A percentile compares a stretch with the other conserved stretches of the same genome.
phyloP scores from a whole-genome alignment of 192 early-diverging fungal species.

The Coemansia sp. region DNA sequence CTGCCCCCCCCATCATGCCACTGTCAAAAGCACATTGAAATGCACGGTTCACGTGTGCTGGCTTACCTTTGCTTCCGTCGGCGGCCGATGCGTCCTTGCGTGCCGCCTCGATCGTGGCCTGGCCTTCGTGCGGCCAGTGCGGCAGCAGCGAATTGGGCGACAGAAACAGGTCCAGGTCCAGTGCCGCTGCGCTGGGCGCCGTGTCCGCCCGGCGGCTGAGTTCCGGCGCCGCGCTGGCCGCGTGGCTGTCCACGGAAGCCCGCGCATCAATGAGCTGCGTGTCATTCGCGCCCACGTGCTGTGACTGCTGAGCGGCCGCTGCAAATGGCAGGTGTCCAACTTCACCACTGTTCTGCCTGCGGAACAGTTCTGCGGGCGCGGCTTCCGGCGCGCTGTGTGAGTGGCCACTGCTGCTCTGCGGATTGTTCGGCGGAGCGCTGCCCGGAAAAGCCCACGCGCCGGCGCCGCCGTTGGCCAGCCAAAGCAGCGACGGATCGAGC shows the following conservation, averaged over 20 bases:
- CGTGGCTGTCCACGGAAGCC: constrained; percentile 16
- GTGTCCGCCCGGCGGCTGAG: not conserved
- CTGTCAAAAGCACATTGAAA: not conserved
- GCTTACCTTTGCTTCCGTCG: constrained; percentile 10
- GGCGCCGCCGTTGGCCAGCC: constrained; percentile 6
- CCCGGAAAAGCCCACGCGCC: too few species aligned
- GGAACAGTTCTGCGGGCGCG: not conserved
- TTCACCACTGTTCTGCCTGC: constrained; percentile 1
- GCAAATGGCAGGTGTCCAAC: constrained; percentile 14
- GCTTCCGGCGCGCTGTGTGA: too few species aligned
- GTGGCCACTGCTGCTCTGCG: too few species aligned
- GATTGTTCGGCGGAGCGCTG: too few species aligned
- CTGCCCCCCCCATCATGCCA: not conserved
- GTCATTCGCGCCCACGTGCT: constrained; percentile 16
- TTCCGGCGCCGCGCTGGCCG: constrained; percentile 1
- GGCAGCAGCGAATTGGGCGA: constrained; percentile 41
- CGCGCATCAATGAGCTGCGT: constrained; percentile 50
- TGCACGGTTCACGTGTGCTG: not conserved
- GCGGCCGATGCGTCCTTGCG: not conserved
- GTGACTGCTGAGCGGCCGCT: constrained; percentile 15
- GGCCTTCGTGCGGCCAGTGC: constrained; percentile 33
- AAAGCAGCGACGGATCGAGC: constrained; percentile 22
- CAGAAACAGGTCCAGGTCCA: constrained; percentile 18
- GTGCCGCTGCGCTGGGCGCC: not conserved
- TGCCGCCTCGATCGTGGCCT: not conserved